Evolutionary conservation across 176 grass and related monocot species (phyloP).

Genomic region (Oryza glaberrima): DNA sequence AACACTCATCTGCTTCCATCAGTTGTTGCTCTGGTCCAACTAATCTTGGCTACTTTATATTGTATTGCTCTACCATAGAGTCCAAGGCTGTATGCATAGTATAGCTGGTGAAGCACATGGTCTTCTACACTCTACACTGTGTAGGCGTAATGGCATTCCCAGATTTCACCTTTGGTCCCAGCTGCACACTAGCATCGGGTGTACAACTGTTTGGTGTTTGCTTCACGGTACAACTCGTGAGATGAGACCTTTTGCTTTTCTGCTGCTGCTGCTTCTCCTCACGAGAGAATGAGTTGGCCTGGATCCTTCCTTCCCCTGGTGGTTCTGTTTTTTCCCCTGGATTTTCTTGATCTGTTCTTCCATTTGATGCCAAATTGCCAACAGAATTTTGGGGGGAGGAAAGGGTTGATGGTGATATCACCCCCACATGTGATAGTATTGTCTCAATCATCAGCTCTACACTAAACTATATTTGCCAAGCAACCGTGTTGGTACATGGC

Average conservation of each 20-base stretch:
- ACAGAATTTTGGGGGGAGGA: neutral
- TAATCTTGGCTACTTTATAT: neutral
- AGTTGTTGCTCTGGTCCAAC: neutral
- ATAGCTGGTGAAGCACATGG: neutral
- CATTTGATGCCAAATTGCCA: conserved; percentile 27
- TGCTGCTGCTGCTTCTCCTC: conserved; percentile 6
- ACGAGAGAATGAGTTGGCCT: conserved; percentile 18
- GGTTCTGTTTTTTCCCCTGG: neutral
- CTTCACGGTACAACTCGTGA: conserved; percentile 19
- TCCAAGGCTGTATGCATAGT: neutral
- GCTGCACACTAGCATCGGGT: neutral
- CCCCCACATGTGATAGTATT: neutral
- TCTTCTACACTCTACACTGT: neutral
- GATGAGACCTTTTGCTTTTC: conserved; percentile 28
- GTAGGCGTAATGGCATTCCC: neutral
- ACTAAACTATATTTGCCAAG: conserved; percentile 26
- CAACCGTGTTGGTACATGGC: neutral
- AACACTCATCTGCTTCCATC: no score
- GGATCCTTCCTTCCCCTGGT: conserved; percentile 1
- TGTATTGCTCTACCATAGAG: neutral
- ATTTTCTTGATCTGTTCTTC: neutral
- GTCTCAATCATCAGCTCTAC: conserved; percentile 23
- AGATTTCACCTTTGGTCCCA: neutral
- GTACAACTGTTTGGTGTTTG: neutral
- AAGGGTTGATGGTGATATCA: conserved; percentile 11